Evolutionary conservation across 140 eudicot species (phyloP), one percentile per base, ranked within the genome.

Genomic region (Erigeron philadelphicus): DNA sequence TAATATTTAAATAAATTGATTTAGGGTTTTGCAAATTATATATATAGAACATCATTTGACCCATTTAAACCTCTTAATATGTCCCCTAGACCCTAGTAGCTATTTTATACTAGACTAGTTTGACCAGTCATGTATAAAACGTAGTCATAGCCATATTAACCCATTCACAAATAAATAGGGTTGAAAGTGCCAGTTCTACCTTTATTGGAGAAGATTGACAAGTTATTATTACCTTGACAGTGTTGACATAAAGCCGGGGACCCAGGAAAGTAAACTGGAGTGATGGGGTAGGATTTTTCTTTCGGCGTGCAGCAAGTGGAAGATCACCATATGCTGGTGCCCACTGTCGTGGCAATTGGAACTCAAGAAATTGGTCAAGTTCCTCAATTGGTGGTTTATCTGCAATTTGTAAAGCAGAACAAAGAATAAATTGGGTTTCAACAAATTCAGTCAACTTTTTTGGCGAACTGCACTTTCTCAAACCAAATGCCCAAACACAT

Each of bases 331-430:
- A 94, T 12, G 87, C 89, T 0, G 99, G 99, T 31, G 99, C 95
- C 99, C 99, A 94, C 57, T 94, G 99, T 31, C 99, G 89, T 41
- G 99, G 99, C 66, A 94, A 72, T 43, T 94, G 99, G 75, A 89
- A 94, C 81, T 89, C 99, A 7, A 94, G 83, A 74, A 94, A 94
- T 72, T 89, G 95, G 10, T 84, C 75, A 44, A 94, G 95, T 74
- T 94, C 99, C 93, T 89, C 97, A 48, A 83, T 79, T 3, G 95
- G 97, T 52, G 99, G 99, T 63, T 93, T 93, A 77, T 93, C 98
- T 93, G 86, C 82, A 82, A 10, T 57, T 42, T 8, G 52, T 5
- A 21, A 68, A 75, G 48, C 55, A 67, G 59, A 11, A 66, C 31
- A 47, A 52, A 31, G 12, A 23, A 56, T 46, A 35, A 13, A 31